Base-by-base conservation (phyloP, 23 red algal genomes). In the Chondrus crispus region DNA sequence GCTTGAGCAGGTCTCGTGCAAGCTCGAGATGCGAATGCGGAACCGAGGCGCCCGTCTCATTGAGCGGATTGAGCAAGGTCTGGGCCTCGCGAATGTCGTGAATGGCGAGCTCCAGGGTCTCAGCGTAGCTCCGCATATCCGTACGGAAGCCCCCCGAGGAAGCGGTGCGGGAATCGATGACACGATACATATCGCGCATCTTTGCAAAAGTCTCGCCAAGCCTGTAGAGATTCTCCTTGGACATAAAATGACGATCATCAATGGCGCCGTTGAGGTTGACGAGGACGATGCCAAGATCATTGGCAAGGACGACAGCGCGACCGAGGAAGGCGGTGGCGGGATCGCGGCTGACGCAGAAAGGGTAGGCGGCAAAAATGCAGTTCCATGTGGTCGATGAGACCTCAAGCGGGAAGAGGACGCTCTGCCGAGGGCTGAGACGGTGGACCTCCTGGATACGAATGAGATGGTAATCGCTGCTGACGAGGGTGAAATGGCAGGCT, bases 361-460 rank as follows among this genome's bases (percentile, higher is more conserved):
- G 92, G 37, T 98, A 98, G 0, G 92, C 83, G 18, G 96, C 87
- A 81, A 93, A 98, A 37, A 92, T 72, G 38, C 87, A 95, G 37
- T 86, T 93, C 91, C 92, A 91, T 9, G 84, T 87, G 26, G 86
- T 62, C 9, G 81, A 68, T 37, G 77, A 82, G 14, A 92, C 88
- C 18, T 92, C 85, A 43, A 98, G 81, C 24, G 91, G 85, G n/a
- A 91, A 92, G 30, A 98, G 38, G 1, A 92, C 41, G 62, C 85
- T 92, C 64, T 76, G 72, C 19, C 78, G 84, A 12, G 96, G 96
- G 60, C 74, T 84, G 32, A 79, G 62, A 18, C 91, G 70, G 52
- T 98, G 91, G 18, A 95, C 90, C 81, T 98, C 96, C 40, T 94
- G 96, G 45, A 98, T 84, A 11, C 92, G 87, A 45, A 98, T 93